These are phyloP conservation scores for Suaeda aralocaspica DNA, from an alignment of 148 eudicot genomes.

Conservation along the genomic window DNA sequence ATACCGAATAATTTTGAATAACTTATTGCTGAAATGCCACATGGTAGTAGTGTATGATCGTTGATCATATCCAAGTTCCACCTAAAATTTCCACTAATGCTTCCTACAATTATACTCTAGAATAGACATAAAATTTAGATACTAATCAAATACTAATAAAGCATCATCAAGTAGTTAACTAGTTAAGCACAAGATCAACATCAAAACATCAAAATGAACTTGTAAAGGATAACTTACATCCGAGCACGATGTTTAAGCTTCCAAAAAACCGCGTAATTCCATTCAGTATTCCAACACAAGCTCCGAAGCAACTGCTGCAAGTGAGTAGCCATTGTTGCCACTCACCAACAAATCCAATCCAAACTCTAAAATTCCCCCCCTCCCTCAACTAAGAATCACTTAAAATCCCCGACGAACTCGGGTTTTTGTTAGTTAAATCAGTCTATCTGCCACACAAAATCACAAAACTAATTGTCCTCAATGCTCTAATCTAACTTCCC, in stretches of 20 bases:
- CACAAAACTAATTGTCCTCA: slow-evolving; percentile 30
- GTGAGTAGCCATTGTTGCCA: slow-evolving; percentile 52
- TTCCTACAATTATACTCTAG: neutral
- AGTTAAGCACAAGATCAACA: slow-evolving; percentile 5
- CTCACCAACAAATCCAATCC: slow-evolving; percentile 33
- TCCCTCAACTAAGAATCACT: slow-evolving; percentile 37
- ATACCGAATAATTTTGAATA: neutral
- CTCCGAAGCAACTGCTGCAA: slow-evolving; percentile 65
- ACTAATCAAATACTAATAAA: neutral
- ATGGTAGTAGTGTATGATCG: slow-evolving; percentile 6
- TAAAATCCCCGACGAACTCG: slow-evolving; percentile 23
- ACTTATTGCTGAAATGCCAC: neutral
- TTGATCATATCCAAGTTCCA: slow-evolving; percentile 2
- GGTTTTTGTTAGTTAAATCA: slow-evolving; percentile 28
- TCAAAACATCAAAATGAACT: neutral
- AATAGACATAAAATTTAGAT: neutral
- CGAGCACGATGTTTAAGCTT: slow-evolving; percentile 65
- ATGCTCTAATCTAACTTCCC: slow-evolving; percentile 66
- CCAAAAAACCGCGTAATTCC: slow-evolving; percentile 91
- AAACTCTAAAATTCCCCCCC: slow-evolving; percentile 35
- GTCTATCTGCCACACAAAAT: slow-evolving; percentile 37
- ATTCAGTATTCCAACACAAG: slow-evolving; percentile 58
- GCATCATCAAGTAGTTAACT: slow-evolving; percentile 2
- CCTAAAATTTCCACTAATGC: neutral
- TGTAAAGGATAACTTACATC: slow-evolving; percentile 51